Base-by-base conservation (phyloP, 1,284 basidiomycete species). In the Cutaneotrichosporon sp. region DNA sequence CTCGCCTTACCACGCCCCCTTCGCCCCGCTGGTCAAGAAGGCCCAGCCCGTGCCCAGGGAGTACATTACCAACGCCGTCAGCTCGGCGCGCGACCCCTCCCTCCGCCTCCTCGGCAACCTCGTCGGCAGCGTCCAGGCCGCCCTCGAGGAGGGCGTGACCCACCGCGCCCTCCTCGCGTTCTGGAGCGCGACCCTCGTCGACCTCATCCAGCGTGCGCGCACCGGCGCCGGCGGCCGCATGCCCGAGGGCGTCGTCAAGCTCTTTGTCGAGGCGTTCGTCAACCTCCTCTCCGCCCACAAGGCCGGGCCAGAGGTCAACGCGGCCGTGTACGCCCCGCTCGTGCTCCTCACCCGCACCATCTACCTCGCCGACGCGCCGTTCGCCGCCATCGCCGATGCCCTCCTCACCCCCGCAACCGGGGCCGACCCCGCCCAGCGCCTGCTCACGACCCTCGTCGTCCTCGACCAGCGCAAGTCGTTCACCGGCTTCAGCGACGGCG, bases 131-230 rank as follows among this genome's bases (percentile, higher is more conserved):
- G 38, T 63, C 43, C 77, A 77, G 29, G 51, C 46, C 6, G 85
- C 87, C 0, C 69, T 89, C 59, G 84, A 84, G 68, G 83, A 83
- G 63, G 81, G 77, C 0, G 78, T 79, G 36, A 78, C 83, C 0
- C 89, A 97, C 75, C 88, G 88, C 43, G 85, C 89, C 0, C 81
- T 98, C 14, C 80, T 94, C 49, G 87, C 87, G 0, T 98, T 98
- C 80, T 93, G 93, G 80, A 85, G 88, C 4, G 87, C 91, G 3
- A 86, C 86, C 0, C 80, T 95, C 50, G 85, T 95, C 27, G 92
- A 92, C 55, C 91, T 90, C 68, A 82, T 97, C 50, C 84, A 86
- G 34, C 81, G 84, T 29, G 80, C 71, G 18, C 66, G 71, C 18
- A 50, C 65, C 8, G 74, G 73, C 24, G 69, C 71, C 34, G 67